Base-by-base conservation (phyloP, 225 moss, liverwort and hornwort genomes). In the Bryum argenteum region DNA sequence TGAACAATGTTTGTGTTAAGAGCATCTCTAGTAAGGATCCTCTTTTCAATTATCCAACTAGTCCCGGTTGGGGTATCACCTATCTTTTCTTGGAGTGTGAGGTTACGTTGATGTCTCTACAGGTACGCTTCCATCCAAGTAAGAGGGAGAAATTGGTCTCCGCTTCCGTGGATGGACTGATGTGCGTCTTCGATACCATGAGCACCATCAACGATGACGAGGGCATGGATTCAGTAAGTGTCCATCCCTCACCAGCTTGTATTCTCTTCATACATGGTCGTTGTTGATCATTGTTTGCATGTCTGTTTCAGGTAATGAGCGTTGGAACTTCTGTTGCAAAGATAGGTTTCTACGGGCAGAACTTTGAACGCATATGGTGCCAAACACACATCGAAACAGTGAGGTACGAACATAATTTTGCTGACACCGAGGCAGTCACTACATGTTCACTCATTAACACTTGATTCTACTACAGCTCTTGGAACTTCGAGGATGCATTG, bases 341-440 rank as follows among this genome's bases (percentile, higher is more conserved):
- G n/a, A 84, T 98, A 73, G 98, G 98, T 14, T 94, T 98, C 39
- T 89, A 77, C 47, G 98, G 98, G 67, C 79, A 76, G 63, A 72
- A 81, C 38, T 66, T 73, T 70, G 87, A 92, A 58, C 78, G 71
- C 70, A 66, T 98, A 50, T 98, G 98, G 98, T 89, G 92, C 81
- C 79, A 89, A 56, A 98, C 98, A 23, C 91, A 98, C 54, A 86
- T 94, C 63, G 98, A 98, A 77, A 98, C 91, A 39, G 73, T 98
- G 56, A 93, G 94, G 91, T 92, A 63, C 40, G 21, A 20, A 40
- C 23, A 8, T 24, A 16, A n/a, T 63, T 43, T 3, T 51, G 45
- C 68, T 69, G 48, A 55, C 42, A 8, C 54, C 24, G 13, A 41
- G 24, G 45, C 62, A 40, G 10, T 63, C 42, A 18, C 24, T 43